These are phyloP conservation scores for Aspergillus eucalypticola DNA, from an alignment of 2,329 filamentous ascomycete species.

Conservation along the genomic window DNA sequence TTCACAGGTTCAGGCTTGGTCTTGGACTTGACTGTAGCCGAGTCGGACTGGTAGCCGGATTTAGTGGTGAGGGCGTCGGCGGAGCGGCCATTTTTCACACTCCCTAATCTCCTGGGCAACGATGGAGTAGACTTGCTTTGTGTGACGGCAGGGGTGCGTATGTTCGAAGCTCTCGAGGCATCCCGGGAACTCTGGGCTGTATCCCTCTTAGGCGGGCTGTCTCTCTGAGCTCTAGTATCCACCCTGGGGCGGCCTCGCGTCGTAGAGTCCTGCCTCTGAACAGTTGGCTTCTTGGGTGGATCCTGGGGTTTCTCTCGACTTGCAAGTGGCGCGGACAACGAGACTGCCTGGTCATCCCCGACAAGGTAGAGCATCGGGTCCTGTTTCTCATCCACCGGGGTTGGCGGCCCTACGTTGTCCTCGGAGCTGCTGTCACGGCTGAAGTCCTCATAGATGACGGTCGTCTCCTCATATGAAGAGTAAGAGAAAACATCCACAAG, in stretches of 20 bases:
- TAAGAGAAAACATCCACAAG: slow-evolving; percentile 34
- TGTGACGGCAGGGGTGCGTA: background rate
- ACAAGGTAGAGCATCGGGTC: slow-evolving; percentile 19
- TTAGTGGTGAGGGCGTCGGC: slow-evolving; percentile 16
- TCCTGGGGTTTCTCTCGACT: slow-evolving; percentile 7
- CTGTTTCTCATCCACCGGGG: slow-evolving; percentile 25
- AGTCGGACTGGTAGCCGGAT: slow-evolving; percentile 28
- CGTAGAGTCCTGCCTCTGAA: background rate
- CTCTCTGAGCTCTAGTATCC: background rate
- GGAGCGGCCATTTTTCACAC: slow-evolving; percentile 18
- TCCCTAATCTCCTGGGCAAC: slow-evolving; percentile 21
- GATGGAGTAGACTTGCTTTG: slow-evolving; percentile 5
- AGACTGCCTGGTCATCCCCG: slow-evolving; percentile 9
- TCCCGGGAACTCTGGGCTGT: background rate
- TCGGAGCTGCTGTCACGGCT: slow-evolving; percentile 26
- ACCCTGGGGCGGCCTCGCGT: background rate
- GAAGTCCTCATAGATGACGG: slow-evolving; percentile 18
- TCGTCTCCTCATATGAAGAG: slow-evolving; percentile 13
- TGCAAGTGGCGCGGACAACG: slow-evolving; percentile 3
- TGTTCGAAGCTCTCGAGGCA: background rate
- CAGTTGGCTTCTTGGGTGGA: background rate
- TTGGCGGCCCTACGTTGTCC: slow-evolving; percentile 29
- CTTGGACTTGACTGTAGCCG: slow-evolving; percentile 10
- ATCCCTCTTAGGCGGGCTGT: slow-evolving; percentile 3
- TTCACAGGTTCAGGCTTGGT: background rate